These are phyloP conservation scores for Metschnikowia colocasiae DNA, from an alignment of 805 yeast genomes.

Conservation along the genomic window DNA sequence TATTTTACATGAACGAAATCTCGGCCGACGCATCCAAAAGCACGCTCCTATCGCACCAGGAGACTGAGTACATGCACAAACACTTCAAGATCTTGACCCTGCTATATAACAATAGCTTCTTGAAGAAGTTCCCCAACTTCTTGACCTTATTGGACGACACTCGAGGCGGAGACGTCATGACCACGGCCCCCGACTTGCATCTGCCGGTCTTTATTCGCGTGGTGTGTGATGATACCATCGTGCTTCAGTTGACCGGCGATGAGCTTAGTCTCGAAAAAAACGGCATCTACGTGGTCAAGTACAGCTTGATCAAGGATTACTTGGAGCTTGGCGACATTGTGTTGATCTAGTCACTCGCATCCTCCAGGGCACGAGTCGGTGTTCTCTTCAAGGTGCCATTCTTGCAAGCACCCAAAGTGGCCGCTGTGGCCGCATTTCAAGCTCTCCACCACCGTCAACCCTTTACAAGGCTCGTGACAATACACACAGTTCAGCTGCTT, in stretches of 20 bases:
- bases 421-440: conserved; percentile 84
- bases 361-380: conserved; percentile 81
- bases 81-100: conserved; percentile 64
- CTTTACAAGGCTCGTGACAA: conserved; percentile 75
- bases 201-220: conserved; percentile 74
- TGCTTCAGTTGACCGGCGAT: conserved; percentile 26
- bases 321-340: conserved; percentile 36
- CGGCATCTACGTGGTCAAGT: conserved; percentile 75
- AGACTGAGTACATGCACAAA: conserved; percentile 58
- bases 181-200: conserved; percentile 71
- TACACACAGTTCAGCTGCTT: conserved; percentile 67
- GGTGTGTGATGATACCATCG: conserved; percentile 35
- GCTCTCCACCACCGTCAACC: conserved; percentile 54
- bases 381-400: conserved; percentile 68
- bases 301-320: conserved; percentile 39
- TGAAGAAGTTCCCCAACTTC: conserved; percentile 62
- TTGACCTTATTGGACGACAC: conserved; percentile 75
- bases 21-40: conserved; percentile 12
- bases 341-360: conserved; percentile 39
- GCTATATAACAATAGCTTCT: conserved; percentile 64
- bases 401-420: conserved; percentile 72
- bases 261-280: conserved; percentile 38
- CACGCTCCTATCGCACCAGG: conserved; percentile 50
- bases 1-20: conserved; percentile 47
- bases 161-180: conserved; percentile 60